Evolutionary conservation across 257 asterid species (phyloP).

Genomic region (Primulina huaijiensis): DNA sequence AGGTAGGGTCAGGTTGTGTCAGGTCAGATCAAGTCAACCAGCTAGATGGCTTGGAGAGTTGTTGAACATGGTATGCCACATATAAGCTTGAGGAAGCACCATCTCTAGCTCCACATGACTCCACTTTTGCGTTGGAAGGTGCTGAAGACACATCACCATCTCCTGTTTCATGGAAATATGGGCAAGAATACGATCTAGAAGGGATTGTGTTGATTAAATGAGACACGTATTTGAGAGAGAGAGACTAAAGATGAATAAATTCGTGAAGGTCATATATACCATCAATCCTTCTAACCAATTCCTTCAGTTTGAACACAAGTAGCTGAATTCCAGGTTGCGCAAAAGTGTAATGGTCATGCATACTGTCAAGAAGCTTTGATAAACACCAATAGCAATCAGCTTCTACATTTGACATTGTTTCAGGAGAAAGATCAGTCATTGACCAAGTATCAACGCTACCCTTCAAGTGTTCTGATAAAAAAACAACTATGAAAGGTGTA

Average conservation of each 20-base stretch:
- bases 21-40: constrained; percentile 33
- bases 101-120: constrained; percentile 72
- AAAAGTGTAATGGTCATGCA: constrained; percentile 99
- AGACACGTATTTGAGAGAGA: neutral
- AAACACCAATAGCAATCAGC: constrained; percentile 99
- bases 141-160: constrained; percentile 98
- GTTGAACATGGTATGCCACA: constrained; percentile 96
- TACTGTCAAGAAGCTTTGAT: constrained; percentile 91
- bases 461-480: constrained; percentile 82
- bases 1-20: neutral
- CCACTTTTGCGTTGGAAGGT: constrained; percentile 85
- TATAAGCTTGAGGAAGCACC: constrained; percentile 92
- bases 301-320: constrained; percentile 95
- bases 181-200: neutral
- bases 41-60: constrained; percentile 90
- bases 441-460: constrained; percentile 76
- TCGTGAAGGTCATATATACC: constrained; percentile 45
- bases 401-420: constrained; percentile 66
- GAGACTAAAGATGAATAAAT: neutral
- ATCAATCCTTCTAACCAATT: constrained; percentile 87
- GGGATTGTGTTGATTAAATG: neutral
- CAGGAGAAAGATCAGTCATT: constrained; percentile 63
- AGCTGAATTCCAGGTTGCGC: constrained; percentile 99
- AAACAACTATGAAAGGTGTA: constrained; percentile 89
- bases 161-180: constrained; percentile 42